These are phyloP conservation scores for Aspergillus egyptiacus DNA, from an alignment of 495 filamentous ascomycete species.

Conservation along the genomic window DNA sequence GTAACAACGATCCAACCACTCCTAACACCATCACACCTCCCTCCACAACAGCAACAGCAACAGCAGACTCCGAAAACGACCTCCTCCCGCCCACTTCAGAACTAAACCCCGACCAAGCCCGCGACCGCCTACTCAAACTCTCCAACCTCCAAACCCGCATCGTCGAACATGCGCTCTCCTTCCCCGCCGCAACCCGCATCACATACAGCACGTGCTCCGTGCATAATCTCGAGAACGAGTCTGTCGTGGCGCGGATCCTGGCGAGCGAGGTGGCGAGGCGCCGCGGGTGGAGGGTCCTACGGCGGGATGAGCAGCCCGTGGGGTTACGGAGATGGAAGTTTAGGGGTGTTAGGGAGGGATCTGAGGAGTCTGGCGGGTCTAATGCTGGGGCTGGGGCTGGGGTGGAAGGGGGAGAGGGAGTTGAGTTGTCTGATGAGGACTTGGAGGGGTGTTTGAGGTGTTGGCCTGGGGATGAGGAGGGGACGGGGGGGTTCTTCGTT, in stretches of 20 bases:
- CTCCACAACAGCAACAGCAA: neutral
- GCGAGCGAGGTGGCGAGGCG: slow-evolving; percentile 55
- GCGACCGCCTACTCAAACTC: slow-evolving; percentile 62
- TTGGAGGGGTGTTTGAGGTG: slow-evolving; percentile 77
- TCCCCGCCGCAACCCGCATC: slow-evolving; percentile 69
- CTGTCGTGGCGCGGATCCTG: slow-evolving; percentile 67
- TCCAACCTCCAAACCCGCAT: slow-evolving; percentile 72
- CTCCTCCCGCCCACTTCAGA: slow-evolving; percentile 19
- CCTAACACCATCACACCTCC: neutral
- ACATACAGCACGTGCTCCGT: slow-evolving; percentile 93
- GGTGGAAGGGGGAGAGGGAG: slow-evolving; percentile 2
- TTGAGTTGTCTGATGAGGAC: slow-evolving; percentile 43
- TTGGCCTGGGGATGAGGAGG: slow-evolving; percentile 70
- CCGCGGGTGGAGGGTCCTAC: slow-evolving; percentile 71
- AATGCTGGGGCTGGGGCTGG: neutral
- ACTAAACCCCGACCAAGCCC: slow-evolving; percentile 17
- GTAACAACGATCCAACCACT: slow-evolving; percentile 13
- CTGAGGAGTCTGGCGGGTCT: slow-evolving; percentile 6
- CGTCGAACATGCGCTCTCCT: slow-evolving; percentile 74
- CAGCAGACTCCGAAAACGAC: slow-evolving; percentile 34
- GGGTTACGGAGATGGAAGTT: slow-evolving; percentile 67
- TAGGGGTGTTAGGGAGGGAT: slow-evolving; percentile 50
- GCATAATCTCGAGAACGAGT: slow-evolving; percentile 80
- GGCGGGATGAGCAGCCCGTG: slow-evolving; percentile 60
- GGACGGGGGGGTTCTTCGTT: slow-evolving; percentile 71